These are phyloP conservation scores for Cladorrhinum sp. DNA, from an alignment of 2,329 filamentous ascomycete genomes.

Conservation along the genomic window DNA sequence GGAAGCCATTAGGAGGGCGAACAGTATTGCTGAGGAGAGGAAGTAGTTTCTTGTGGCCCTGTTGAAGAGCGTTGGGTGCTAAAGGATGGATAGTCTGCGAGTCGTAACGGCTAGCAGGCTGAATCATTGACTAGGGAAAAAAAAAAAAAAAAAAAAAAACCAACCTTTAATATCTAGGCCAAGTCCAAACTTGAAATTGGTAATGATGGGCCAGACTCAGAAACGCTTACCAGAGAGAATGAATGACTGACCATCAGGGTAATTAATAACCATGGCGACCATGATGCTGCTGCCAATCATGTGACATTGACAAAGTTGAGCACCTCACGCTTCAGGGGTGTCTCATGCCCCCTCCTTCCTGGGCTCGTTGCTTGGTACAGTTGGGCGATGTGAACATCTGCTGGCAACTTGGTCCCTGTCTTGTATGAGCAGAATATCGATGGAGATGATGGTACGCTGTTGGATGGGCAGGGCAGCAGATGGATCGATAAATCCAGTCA, in stretches of 20 bases:
- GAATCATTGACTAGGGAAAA: slow-evolving; percentile 63
- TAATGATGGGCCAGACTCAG: slow-evolving; percentile 68
- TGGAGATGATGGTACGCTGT: slow-evolving; percentile 35
- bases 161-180: background rate
- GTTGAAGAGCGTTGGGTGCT: slow-evolving; percentile 68
- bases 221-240: slow-evolving; percentile 60
- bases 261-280: slow-evolving; percentile 64
- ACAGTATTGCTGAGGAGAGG: slow-evolving; percentile 67
- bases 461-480: slow-evolving; percentile 15
- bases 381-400: slow-evolving; percentile 70
- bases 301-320: slow-evolving; percentile 70
- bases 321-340: slow-evolving; percentile 69
- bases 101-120: slow-evolving; percentile 69
- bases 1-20: slow-evolving; percentile 66
- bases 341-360: slow-evolving; percentile 63
- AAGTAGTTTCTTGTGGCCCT: slow-evolving; percentile 63
- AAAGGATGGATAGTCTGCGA: slow-evolving; percentile 63
- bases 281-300: slow-evolving; percentile 56
- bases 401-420: slow-evolving; percentile 70
- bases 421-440: slow-evolving; percentile 62
- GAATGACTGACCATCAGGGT: slow-evolving; percentile 59
- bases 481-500: slow-evolving; percentile 3
- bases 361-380: slow-evolving; percentile 67
- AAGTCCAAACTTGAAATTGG: slow-evolving; percentile 68
- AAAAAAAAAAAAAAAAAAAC: slow-evolving; percentile 6